Evolutionary conservation across 148 eudicot genomes (phyloP).

Genomic region (Rhododendron williamsianum): DNA sequence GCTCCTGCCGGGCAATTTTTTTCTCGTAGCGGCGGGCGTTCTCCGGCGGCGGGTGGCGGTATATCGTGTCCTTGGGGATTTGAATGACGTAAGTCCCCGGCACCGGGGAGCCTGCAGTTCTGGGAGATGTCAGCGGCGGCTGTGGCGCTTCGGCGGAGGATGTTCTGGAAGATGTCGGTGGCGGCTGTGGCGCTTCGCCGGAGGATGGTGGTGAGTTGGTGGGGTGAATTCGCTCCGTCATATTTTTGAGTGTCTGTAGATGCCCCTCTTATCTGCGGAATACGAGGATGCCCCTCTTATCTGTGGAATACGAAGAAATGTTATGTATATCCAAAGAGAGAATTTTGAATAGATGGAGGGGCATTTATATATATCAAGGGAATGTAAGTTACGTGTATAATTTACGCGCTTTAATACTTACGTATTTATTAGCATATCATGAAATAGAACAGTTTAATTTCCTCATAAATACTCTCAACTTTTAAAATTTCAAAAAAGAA

Average conservation of each 20-base stretch:
- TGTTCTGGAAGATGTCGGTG: background rate
- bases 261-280: background rate
- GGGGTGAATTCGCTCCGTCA: background rate
- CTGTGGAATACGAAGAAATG: background rate
- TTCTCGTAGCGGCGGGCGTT: slow-evolving; percentile 49
- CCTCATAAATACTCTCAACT: background rate
- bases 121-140: background rate
- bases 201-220: slow-evolving; percentile 20
- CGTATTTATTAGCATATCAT: background rate
- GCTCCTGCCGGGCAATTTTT: slow-evolving; percentile 24
- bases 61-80: slow-evolving; percentile 75
- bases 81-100: slow-evolving; percentile 69
- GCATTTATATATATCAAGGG: background rate
- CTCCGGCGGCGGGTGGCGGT: slow-evolving; percentile 72
- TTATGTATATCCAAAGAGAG: background rate
- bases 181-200: background rate
- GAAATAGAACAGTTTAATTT: background rate
- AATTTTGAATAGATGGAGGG: background rate
- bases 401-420: background rate
- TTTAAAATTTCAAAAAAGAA: background rate
- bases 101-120: slow-evolving; percentile 27
- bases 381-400: background rate
- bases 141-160: too few species aligned
- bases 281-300: background rate
- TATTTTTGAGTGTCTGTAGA: background rate